phyloP scores from a whole-genome alignment of 2,329 filamentous ascomycete species.

The Dactylella cylindrospora region DNA sequence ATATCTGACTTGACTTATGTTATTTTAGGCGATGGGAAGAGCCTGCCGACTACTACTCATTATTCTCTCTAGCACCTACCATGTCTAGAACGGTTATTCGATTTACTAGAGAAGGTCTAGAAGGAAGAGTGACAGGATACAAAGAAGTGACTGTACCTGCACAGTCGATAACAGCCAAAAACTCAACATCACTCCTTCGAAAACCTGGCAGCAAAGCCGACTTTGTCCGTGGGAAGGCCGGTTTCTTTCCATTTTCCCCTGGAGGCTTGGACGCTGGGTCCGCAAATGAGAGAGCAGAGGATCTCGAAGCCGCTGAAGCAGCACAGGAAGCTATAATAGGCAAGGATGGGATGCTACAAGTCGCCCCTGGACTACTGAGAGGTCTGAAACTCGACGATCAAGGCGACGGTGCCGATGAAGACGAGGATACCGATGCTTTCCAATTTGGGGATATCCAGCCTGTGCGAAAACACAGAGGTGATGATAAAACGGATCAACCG shows the following conservation, averaged over 20 bases:
- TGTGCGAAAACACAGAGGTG: constrained; percentile 51
- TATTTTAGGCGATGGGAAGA: constrained; percentile 70
- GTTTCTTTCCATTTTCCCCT: constrained; percentile 91
- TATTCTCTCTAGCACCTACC: constrained; percentile 79
- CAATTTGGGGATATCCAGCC: constrained; percentile 49
- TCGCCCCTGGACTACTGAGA: constrained; percentile 77
- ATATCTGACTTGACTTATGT: constrained; percentile 14
- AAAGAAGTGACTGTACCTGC: constrained; percentile 90
- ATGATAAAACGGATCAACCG: constrained; percentile 59
- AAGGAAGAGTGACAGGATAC: constrained; percentile 90
- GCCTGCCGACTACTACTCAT: constrained; percentile 66
- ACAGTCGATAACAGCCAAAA: constrained; percentile 87
- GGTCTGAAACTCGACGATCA: constrained; percentile 72
- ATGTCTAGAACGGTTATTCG: constrained; percentile 93
- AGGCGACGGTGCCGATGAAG: constrained; percentile 61
- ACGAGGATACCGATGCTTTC: constrained; percentile 53
- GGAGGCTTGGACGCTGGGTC: constrained; percentile 74
- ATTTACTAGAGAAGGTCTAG: constrained; percentile 85
- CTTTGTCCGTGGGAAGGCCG: constrained; percentile 87
- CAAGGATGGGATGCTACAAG: constrained; percentile 74
- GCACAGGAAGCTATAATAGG: constrained; percentile 57
- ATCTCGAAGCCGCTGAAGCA: constrained; percentile 74
- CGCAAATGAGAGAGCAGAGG: constrained; percentile 75
- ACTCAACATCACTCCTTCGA: constrained; percentile 82
- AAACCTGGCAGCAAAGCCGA: constrained; percentile 85